phyloP scores from a whole-genome alignment of 495 filamentous ascomycete species.

The Barbatosphaeria neglecta region DNA sequence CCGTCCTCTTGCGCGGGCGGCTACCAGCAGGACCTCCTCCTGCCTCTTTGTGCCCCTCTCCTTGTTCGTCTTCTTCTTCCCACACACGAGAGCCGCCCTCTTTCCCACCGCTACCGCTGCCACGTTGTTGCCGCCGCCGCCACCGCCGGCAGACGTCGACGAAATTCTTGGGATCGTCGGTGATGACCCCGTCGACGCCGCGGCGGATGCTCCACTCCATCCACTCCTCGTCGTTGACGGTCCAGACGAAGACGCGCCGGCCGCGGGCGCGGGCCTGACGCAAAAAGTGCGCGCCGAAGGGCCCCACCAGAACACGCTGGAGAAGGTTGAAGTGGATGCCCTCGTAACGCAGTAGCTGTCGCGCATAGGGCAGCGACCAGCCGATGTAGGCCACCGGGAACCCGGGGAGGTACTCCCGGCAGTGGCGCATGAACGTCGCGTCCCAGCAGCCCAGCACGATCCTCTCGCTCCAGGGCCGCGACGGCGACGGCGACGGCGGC shows the following conservation, averaged over 20 bases:
- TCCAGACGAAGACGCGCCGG: constrained; percentile 66
- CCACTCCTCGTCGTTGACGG: constrained; percentile 59
- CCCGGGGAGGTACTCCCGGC: constrained; percentile 47
- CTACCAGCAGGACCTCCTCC: background rate
- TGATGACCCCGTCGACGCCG: constrained; percentile 41
- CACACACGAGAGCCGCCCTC: too few species aligned
- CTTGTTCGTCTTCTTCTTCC: too few species aligned
- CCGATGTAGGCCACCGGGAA: constrained; percentile 65
- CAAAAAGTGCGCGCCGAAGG: constrained; percentile 50
- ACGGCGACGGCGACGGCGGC: constrained; percentile 31
- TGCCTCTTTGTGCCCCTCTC: background rate
- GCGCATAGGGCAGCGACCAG: constrained; percentile 55
- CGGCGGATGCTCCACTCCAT: constrained; percentile 60
- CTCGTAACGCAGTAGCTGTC: constrained; percentile 50
- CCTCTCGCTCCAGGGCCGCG: constrained; percentile 54
- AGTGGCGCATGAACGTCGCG: constrained; percentile 48
- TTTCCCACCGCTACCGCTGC: too few species aligned
- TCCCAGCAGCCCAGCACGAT: constrained; percentile 74
- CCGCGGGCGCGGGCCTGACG: constrained; percentile 40
- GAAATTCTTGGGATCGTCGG: constrained; percentile 42
- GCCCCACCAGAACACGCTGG: constrained; percentile 51
- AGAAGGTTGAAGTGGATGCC: constrained; percentile 66
- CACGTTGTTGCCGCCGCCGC: background rate
- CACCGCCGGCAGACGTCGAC: constrained; percentile 26
- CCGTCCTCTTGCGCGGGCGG: background rate